phyloP scores from a whole-genome alignment of 805 yeast species.

The Teunomyces panamensis region DNA sequence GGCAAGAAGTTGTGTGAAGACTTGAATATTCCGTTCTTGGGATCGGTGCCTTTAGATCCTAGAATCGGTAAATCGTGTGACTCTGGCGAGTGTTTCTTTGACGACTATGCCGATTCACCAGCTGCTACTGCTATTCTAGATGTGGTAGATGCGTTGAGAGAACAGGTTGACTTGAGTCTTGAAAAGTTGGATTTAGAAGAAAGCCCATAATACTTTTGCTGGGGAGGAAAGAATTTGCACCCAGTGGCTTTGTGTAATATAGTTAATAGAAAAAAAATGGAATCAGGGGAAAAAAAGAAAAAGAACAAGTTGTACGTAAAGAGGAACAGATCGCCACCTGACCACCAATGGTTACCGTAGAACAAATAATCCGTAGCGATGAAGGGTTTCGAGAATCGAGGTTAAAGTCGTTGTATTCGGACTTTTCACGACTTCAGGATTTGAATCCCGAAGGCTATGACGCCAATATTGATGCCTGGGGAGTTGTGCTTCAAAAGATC shows the following conservation, averaged over 20 bases:
- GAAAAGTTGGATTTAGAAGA: constrained; percentile 4
- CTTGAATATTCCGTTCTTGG: constrained; percentile 71
- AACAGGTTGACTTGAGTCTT: constrained; percentile 9
- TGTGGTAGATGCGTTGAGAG: constrained; percentile 65
- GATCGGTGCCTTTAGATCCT: constrained; percentile 94
- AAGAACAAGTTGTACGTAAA: not conserved
- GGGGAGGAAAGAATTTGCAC: not conserved
- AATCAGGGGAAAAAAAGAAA: not conserved
- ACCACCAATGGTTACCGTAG: not conserved
- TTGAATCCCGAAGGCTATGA: constrained; percentile 42
- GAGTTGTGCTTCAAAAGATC: constrained; percentile 15
- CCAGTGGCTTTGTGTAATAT: not conserved
- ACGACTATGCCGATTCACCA: constrained; percentile 85
- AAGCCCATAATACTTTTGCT: not conserved
- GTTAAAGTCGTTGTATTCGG: constrained; percentile 34
- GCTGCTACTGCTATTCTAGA: constrained; percentile 82
- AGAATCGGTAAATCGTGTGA: constrained; percentile 90
- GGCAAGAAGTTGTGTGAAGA: constrained; percentile 84
- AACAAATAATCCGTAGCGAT: constrained; percentile 11
- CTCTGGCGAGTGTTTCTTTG: constrained; percentile 78
- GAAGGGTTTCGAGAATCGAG: constrained; percentile 26
- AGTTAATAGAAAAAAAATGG: not conserved
- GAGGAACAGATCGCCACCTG: not conserved
- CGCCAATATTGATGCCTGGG: constrained; percentile 43
- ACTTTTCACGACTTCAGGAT: constrained; percentile 27